A percentile compares a stretch with the other conserved stretches of the same genome.
These are phyloP conservation scores for Colletotrichum tanaceti DNA, from an alignment of 2,329 filamentous ascomycete genomes.

Conservation along the genomic window DNA sequence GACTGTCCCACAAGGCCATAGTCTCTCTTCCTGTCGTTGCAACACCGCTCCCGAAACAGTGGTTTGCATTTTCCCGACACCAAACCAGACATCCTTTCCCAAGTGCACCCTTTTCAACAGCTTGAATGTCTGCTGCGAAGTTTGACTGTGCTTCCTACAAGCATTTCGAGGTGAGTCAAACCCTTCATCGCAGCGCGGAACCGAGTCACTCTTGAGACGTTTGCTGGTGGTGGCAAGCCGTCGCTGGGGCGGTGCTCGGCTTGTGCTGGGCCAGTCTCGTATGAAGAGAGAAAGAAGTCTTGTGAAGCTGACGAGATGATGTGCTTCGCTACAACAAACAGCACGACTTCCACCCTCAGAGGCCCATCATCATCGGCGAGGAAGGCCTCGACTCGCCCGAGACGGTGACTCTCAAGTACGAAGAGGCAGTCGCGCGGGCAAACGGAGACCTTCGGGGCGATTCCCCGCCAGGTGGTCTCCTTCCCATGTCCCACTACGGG, in stretches of 20 bases:
- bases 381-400: conserved; percentile 70
- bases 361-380: conserved; percentile 65
- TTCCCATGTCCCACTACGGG: conserved; percentile 83
- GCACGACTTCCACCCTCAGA: conserved; percentile 65
- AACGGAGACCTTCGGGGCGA: conserved; percentile 67
- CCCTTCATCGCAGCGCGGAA: conserved; percentile 12
- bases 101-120: conserved; percentile 47
- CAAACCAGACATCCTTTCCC: conserved; percentile 38
- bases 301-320: conserved; percentile 44
- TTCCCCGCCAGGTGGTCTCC: conserved; percentile 64
- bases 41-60: conserved; percentile 42
- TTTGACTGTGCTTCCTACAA: conserved; percentile 67
- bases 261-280: not conserved
- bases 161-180: conserved; percentile 68
- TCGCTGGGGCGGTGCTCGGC: conserved; percentile 27
- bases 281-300: not conserved
- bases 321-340: conserved; percentile 45
- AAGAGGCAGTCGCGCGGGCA: conserved; percentile 65
- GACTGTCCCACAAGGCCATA: conserved; percentile 38
- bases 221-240: conserved; percentile 49
- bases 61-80: conserved; percentile 41
- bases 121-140: conserved; percentile 70
- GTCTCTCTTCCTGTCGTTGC: conserved; percentile 39
- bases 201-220: conserved; percentile 45
- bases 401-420: conserved; percentile 66